These are phyloP conservation scores for Fusarium praegraminearum DNA, from an alignment of 2,329 filamentous ascomycete genomes.

Conservation along the genomic window DNA sequence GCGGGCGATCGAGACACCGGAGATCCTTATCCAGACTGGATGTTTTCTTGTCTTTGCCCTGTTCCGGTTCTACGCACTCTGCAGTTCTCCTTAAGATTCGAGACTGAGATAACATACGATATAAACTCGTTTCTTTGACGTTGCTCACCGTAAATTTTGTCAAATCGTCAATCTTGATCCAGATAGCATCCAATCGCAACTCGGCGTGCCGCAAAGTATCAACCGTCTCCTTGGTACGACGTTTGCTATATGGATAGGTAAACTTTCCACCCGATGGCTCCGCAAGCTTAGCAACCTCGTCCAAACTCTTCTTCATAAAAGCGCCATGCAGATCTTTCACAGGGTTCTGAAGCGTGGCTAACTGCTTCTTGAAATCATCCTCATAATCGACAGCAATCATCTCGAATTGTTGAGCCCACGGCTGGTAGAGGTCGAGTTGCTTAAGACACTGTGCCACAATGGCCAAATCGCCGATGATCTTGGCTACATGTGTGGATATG, in stretches of 20 bases:
- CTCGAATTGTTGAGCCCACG: too few relatives aligned
- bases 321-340: too few relatives aligned
- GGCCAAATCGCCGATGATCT: background rate
- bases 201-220: background rate
- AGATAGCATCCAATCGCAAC: background rate
- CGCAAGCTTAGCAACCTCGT: background rate
- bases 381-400: too few relatives aligned
- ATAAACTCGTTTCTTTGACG: rapidly evolving
- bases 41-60: background rate
- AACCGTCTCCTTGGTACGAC: background rate
- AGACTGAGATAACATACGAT: background rate
- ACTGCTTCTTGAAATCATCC: too few relatives aligned
- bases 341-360: too few relatives aligned
- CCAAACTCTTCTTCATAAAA: background rate
- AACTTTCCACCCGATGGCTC: background rate
- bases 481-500: background rate
- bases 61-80: background rate
- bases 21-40: background rate
- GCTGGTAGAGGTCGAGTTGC: background rate
- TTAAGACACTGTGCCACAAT: background rate
- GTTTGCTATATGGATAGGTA: background rate
- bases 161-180: background rate
- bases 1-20: background rate
- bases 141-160: background rate
- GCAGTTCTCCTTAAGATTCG: background rate